These are phyloP conservation scores for Fonsecaea monophora DNA, from an alignment of 2,329 filamentous ascomycete genomes.

Conservation along the genomic window DNA sequence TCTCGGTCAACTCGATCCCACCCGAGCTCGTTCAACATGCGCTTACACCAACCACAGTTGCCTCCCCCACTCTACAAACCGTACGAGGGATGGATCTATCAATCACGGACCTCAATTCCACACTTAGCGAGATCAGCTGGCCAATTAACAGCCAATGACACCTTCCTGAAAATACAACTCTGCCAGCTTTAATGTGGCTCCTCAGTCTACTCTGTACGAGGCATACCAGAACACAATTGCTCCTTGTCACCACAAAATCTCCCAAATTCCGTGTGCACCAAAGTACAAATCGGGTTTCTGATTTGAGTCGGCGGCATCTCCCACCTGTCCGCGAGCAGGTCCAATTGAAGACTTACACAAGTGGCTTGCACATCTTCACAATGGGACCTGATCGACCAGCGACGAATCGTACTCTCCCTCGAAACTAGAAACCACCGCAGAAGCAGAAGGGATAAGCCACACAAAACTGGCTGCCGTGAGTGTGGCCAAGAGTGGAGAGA, in stretches of 20 bases:
- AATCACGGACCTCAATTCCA: neutral
- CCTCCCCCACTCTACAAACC: neutral
- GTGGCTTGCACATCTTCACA: neutral
- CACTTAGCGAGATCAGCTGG: constrained; percentile 6
- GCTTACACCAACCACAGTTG: neutral
- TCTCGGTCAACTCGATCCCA: neutral
- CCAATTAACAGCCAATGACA: constrained; percentile 1
- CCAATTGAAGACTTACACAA: neutral
- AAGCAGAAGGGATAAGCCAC: neutral
- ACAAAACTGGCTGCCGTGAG: neutral
- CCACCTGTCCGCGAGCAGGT: neutral
- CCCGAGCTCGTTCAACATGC: neutral
- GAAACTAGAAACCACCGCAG: neutral
- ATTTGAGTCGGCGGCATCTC: neutral
- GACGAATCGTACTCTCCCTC: neutral
- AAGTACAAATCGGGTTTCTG: too few relatives aligned
- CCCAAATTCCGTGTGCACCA: neutral
- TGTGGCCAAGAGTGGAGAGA: neutral
- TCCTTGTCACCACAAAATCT: neutral
- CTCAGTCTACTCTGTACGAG: neutral
- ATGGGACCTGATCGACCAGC: neutral
- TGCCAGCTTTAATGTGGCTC: neutral
- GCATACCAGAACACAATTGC: neutral
- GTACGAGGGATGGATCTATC: neutral
- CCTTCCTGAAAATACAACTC: constrained; percentile 3